Base-by-base conservation (phyloP, 305 asterid genomes). In the Rubia occidens region DNA sequence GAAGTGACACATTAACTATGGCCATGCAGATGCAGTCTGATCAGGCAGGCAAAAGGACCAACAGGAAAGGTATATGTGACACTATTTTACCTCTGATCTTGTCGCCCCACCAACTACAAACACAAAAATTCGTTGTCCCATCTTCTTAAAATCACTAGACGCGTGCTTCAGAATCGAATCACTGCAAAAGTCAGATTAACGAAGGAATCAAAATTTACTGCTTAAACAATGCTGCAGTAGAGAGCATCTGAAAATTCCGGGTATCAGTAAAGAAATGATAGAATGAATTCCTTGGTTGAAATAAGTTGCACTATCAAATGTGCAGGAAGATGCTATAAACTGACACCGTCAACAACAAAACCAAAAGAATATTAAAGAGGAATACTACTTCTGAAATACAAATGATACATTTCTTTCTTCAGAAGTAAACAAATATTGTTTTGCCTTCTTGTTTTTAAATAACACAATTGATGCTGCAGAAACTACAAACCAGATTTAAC, bases 21-120 rank as follows among this genome's bases (percentile, higher is more conserved):
- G 32, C 59, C 24, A 47, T 24, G n/a, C 55, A 49, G 3, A 6
- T n/a, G 17, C 8, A 26, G 32, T 1, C 18, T 1, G 24, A 51
- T 29, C 6, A 24, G 8, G 15, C 35, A 66, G 18, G 32, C 58
- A 32, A 56, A 39, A 47, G 40, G 45, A 11, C 17, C 45, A 66
- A 74, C 11, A 68, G 39, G n/a, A 39, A 24, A 37, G 10, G 13
- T 44, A 20, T 68, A 71, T 35, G 51, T 49, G 47, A 10, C 62
- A 13, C 62, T 21, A 70, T 15, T 63, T 66, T 82, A 91, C 99
- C 99, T 94, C 97, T 55, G 99, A 94, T 72, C 99, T 86, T 64
- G 99, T 94, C 39, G 96, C 96, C 62, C 99, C 99, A 64, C 99
- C 99, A 82, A 89, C 96, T 78, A 94, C 85, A 82, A 91, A 94